Conservation (phyloP, 106 monocot species). For the Xerophyta viscosa region DNA sequence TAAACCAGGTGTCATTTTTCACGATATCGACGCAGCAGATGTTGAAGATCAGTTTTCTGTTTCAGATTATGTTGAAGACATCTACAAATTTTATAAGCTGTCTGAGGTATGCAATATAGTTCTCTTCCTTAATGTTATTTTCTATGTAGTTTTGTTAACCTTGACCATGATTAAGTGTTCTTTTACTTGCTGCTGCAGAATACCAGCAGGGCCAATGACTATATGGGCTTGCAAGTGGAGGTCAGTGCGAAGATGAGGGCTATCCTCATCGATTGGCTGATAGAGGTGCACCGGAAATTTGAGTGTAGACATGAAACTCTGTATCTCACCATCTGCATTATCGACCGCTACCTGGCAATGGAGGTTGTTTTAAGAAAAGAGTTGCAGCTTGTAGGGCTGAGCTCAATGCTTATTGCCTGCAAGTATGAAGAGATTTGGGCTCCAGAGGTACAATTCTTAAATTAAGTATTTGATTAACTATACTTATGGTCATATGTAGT, state of each 20-base stretch:
- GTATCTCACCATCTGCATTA: constrained; percentile 55
- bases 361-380: constrained; percentile 33
- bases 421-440: constrained; percentile 81
- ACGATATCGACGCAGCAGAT: constrained; percentile 53
- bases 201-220: constrained; percentile 21
- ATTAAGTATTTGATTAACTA: no score
- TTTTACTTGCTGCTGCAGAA: constrained; percentile 6
- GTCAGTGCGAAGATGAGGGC: constrained; percentile 68
- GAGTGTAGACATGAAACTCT: constrained; percentile 74
- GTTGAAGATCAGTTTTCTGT: constrained; percentile 39
- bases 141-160: neutral
- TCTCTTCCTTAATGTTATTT: neutral
- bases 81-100: constrained; percentile 29
- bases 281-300: constrained; percentile 66
- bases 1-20: constrained; percentile 11
- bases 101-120: constrained; percentile 26
- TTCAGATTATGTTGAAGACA: constrained; percentile 42
- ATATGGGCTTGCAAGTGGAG: constrained; percentile 46
- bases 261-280: constrained; percentile 63
- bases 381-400: constrained; percentile 56
- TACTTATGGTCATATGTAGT: no score
- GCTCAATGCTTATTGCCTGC: constrained; percentile 81
- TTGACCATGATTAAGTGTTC: neutral
- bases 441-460: constrained; percentile 55
- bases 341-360: constrained; percentile 62